Evolutionary conservation across 129 eudicot genomes (phyloP), one percentile per base, ranked within the genome.

Genomic region (Saposhnikovia divaricata): DNA sequence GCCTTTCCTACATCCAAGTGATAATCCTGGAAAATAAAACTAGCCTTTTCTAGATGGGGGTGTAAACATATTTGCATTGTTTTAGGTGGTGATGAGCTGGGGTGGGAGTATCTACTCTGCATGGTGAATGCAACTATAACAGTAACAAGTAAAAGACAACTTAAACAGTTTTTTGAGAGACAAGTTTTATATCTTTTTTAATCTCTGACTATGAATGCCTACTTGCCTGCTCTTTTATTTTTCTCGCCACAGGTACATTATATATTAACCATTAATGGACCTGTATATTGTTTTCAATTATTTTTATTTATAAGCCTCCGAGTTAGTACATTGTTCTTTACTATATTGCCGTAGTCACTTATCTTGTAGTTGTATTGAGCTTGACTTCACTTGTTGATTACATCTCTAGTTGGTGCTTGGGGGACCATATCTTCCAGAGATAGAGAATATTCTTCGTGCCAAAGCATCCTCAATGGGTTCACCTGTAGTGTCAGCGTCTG

Each of bases 361-460:
- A 40, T 78, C 31, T 43, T 50, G 4, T 59, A 71, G 61, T 38
- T 74, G 78, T 21, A 38, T 59, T 61, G 74, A 80, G 31, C 47
- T 76, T 80, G 68, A 78, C 77, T 21, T 43, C 31, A 28, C 2
- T 81, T 23, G 40, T 78, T 81, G 39, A 44, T 55, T 25, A 61
- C 78, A 66, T 65, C 77, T 73, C 74, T 86, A 95, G 99, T 86
- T 92, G 90, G 88, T 96, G 89, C 87, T 96, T 82, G 98, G 99
- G 23, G 99, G 99, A 38, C 93, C 98, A 71, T 96, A 88, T 83
- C 89, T 82, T 82, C 97, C 97, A 57, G 91, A 90, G 74, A 88
- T 96, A 44, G 92, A 96, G 91, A 82, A 76, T 72, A 92, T 92
- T 86, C 89, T 96, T 68, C 92, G 91, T 68, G 83, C 85, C 66